Conservation (phyloP, 1,139 yeast genomes). For the Geotrichum macrosporum region DNA sequence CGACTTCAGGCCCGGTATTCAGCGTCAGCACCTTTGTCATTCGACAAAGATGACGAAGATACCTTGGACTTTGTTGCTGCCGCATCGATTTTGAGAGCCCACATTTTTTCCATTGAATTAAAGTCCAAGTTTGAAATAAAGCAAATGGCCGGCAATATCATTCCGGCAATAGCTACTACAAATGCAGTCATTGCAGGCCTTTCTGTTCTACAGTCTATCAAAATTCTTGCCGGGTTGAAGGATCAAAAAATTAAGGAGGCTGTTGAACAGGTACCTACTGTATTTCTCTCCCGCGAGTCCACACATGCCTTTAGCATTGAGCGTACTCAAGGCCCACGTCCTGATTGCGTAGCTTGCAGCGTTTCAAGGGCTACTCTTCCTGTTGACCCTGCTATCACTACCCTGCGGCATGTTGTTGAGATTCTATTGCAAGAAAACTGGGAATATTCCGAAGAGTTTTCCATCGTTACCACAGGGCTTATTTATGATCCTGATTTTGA, state of each 20-base stretch:
- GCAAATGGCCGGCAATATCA: conserved; percentile 94
- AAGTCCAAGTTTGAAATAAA: conserved; percentile 85
- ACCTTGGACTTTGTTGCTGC: conserved; percentile 84
- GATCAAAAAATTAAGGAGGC: conserved; percentile 8
- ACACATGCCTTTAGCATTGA: conserved; percentile 67
- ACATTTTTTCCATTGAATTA: conserved; percentile 63
- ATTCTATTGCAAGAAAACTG: conserved; percentile 46
- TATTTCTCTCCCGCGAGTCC: conserved; percentile 44
- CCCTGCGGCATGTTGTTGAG: conserved; percentile 45
- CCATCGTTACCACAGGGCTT: conserved; percentile 59
- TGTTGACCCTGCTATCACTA: conserved; percentile 36
- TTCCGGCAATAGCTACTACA: conserved; percentile 97
- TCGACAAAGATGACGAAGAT: conserved; percentile 94
- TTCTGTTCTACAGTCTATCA: conserved; percentile 67
- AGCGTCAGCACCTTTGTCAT: conserved; percentile 44
- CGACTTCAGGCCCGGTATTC: conserved; percentile 46
- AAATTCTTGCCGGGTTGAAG: conserved; percentile 41
- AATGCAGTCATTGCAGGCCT: conserved; percentile 93
- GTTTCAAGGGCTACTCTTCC: conserved; percentile 50
- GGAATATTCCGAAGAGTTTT: conserved; percentile 60
- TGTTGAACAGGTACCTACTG: conserved; percentile 8
- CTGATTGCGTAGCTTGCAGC: conserved; percentile 70
- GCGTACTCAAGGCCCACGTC: conserved; percentile 55
- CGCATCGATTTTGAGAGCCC: conserved; percentile 77
- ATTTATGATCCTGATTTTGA: conserved; percentile 87